phyloP scores from a whole-genome alignment of 176 grass and related monocot species.

The Oryza australiensis region DNA sequence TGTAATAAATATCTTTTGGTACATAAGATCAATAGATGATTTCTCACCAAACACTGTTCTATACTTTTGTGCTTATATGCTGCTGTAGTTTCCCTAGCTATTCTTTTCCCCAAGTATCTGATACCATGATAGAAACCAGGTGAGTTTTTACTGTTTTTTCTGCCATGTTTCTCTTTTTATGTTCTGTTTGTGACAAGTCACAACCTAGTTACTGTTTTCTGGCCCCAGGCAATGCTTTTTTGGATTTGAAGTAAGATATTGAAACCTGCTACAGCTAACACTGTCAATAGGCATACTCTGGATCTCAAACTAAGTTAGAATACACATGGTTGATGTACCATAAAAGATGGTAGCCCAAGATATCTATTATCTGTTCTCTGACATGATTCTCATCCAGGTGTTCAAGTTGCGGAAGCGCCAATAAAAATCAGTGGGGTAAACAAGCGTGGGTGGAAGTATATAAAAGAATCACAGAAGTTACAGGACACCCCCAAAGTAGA shows the following conservation, averaged over 20 bases:
- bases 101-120: neutral
- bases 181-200: neutral
- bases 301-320: neutral
- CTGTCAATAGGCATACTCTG: neutral
- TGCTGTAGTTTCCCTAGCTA: neutral
- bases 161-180: neutral
- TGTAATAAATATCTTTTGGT: neutral
- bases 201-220: neutral
- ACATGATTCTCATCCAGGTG: conserved; percentile 42
- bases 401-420: conserved; percentile 46
- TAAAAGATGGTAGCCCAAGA: neutral
- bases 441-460: conserved; percentile 79
- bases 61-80: neutral
- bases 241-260: neutral
- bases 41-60: neutral
- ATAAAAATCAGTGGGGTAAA: conserved; percentile 74
- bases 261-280: neutral
- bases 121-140: neutral
- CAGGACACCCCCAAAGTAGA: conserved; percentile 42
- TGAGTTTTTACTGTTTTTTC: neutral
- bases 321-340: neutral
- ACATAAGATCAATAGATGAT: neutral
- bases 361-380: conserved; percentile 21
- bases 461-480: conserved; percentile 54
- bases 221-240: neutral